Conservation (phyloP, 306 rosid genomes). For the Dalbergia oliveri region DNA sequence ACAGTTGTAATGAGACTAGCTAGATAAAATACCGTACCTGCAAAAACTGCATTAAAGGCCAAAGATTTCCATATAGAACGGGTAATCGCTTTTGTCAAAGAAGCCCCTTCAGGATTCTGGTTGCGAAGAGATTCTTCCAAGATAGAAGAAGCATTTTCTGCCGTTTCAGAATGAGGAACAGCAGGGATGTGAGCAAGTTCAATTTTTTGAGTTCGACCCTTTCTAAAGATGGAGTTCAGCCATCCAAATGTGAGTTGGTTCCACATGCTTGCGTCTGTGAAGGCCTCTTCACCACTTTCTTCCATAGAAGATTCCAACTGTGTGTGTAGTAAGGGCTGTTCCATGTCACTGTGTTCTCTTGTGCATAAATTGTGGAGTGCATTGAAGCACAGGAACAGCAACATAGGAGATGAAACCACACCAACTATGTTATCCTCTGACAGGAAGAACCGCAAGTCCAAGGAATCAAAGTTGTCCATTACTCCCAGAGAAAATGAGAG, state of each 20-base stretch:
- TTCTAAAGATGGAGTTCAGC: slow-evolving; percentile 78
- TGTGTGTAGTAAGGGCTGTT: slow-evolving; percentile 59
- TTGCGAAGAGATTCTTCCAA: slow-evolving; percentile 70
- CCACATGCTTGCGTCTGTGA: slow-evolving; percentile 67
- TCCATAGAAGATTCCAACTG: slow-evolving; percentile 37
- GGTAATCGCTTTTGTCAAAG: slow-evolving; percentile 67
- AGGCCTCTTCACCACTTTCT: slow-evolving; percentile 45
- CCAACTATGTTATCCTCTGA: slow-evolving; percentile 62
- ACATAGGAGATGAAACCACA: slow-evolving; percentile 63
- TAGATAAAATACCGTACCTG: slow-evolving; percentile 56
- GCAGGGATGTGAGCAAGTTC: slow-evolving; percentile 72
- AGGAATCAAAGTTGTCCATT: slow-evolving; percentile 39
- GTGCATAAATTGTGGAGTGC: slow-evolving; percentile 36
- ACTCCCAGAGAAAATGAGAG: slow-evolving; percentile 49
- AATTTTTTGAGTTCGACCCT: slow-evolving; percentile 69
- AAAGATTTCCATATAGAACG: slow-evolving; percentile 64
- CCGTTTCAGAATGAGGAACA: slow-evolving; percentile 75
- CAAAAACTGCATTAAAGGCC: slow-evolving; percentile 75
- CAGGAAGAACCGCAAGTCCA: slow-evolving; percentile 49
- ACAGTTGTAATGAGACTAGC: no score
- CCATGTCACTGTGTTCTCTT: slow-evolving; percentile 51
- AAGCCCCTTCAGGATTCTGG: slow-evolving; percentile 63
- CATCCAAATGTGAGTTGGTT: slow-evolving; percentile 75
- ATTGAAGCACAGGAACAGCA: slow-evolving; percentile 59
- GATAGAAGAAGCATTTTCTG: slow-evolving; percentile 63